These are phyloP conservation scores for Pseudogymnoascus sp. DNA, from an alignment of 2,329 filamentous ascomycete genomes.

Conservation along the genomic window DNA sequence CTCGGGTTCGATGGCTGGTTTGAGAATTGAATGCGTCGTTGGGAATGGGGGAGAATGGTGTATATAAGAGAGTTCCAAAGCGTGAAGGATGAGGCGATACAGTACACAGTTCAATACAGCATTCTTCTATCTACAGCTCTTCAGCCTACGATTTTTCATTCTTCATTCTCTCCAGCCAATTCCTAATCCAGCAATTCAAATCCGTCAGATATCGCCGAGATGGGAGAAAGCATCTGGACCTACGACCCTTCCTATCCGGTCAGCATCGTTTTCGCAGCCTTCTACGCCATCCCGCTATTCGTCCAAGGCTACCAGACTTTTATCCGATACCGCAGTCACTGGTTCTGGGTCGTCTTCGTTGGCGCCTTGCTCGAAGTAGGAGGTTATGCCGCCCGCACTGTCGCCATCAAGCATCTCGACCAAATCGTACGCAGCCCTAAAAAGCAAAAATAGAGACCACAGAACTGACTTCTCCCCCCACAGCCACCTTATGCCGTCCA, in stretches of 20 bases:
- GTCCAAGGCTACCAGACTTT: slow-evolving; percentile 36
- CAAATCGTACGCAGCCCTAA: slow-evolving; percentile 27
- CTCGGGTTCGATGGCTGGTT: neutral
- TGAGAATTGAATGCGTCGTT: neutral
- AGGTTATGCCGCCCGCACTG: slow-evolving; percentile 34
- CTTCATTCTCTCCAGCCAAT: neutral
- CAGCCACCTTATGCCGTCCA: slow-evolving; percentile 17
- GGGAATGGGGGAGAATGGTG: neutral
- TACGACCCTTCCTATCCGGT: slow-evolving; percentile 38
- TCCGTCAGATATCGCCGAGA: neutral
- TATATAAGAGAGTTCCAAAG: neutral
- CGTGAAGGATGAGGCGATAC: neutral
- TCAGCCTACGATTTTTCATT: neutral
- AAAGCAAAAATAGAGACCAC: slow-evolving; percentile 4
- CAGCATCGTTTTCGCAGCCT: slow-evolving; percentile 34
- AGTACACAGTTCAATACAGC: neutral
- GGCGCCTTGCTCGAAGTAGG: slow-evolving; percentile 36
- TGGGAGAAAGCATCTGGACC: slow-evolving; percentile 32
- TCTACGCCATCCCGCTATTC: slow-evolving; percentile 34
- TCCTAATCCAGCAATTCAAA: neutral
- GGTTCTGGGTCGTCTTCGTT: slow-evolving; percentile 38
- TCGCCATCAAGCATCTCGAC: slow-evolving; percentile 31
- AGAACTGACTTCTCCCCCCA: neutral
- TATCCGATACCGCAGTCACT: slow-evolving; percentile 35
- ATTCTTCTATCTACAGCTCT: neutral